Base-by-base conservation (phyloP, 1,284 basidiomycete genomes). In the Caloboletus firmus region DNA sequence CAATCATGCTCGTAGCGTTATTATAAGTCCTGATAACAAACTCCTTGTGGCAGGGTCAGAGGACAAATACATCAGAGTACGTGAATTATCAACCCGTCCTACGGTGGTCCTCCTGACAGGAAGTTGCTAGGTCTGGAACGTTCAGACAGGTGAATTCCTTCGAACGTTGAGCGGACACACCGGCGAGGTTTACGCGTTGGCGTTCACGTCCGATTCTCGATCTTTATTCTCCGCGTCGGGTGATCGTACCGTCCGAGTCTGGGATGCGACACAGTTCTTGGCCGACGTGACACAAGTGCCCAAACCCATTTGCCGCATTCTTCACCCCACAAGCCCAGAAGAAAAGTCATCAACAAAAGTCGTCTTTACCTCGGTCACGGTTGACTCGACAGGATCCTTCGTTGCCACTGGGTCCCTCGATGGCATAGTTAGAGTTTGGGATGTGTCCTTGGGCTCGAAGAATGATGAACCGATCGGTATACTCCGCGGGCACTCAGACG, bases 381-480 rank as follows among this genome's bases (percentile, higher is more conserved):
- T 72, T 30, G 53, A 72, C 37, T 24, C 48, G 5, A 54, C 59
- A 20, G 68, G 67, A 6, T 56, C 50, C 26, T 68, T 68, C 37
- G 61, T 72, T 18, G 69, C 69, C 22, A 61, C 71, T 30, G 69
- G 72, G 17, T 72, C 70, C 17, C 67, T 70, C 12, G 72, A 70
- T 51, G 64, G 69, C 26, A 48, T 52, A 22, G 43, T 70, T 22
- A 61, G 72, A 49, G 48, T 70, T 34, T 70, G 71, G 68, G 47
- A 65, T 30, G 40, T 62, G 42, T 66, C 63, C 45, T 56, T 65
- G 34, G 58, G 51, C 37, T 54, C 56, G 30, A 32, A 6, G 35
- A 50, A 13, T 9, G 50, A 49, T 9, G 52, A 52, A 4, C 69
- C 70, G 7, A 58, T 70, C 34, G 54, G 59, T 37, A 32, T 51